Percentiles rank a stretch among this genome's conserved stretches.
Conservation (phyloP, 2,329 filamentous ascomycete genomes). For the Xylariaceae sp. region DNA sequence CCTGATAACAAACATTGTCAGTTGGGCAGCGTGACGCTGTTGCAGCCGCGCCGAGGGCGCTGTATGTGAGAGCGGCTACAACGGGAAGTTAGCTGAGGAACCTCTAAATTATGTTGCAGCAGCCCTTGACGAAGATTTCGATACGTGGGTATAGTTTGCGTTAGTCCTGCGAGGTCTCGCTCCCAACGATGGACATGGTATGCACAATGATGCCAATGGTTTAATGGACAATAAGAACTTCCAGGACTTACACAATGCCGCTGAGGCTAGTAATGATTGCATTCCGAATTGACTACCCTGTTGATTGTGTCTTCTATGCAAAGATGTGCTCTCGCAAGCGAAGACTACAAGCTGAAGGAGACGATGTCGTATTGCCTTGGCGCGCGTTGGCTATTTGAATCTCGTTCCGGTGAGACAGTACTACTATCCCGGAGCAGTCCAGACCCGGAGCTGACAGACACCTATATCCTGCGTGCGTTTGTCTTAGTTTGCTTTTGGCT, state of each 20-base stretch:
- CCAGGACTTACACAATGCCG: slow-evolving; percentile 25
- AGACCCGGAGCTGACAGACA: slow-evolving; percentile 2
- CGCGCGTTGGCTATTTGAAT: slow-evolving; percentile 1
- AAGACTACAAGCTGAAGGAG: neutral
- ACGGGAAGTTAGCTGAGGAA: slow-evolving; percentile 3
- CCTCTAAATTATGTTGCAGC: neutral
- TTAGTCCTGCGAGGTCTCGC: neutral
- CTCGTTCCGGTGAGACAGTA: neutral
- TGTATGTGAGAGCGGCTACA: slow-evolving; percentile 32
- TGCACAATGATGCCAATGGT: neutral
- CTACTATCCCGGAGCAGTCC: slow-evolving; percentile 2
- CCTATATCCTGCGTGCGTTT: slow-evolving; percentile 5
- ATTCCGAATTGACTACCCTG: slow-evolving; percentile 8
- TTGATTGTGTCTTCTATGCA: neutral
- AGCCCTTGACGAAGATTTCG: too few species aligned
- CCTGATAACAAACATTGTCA: slow-evolving; percentile 57
- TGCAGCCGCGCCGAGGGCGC: slow-evolving; percentile 34
- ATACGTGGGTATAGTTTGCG: neutral
- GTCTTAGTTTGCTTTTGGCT: slow-evolving; percentile 8
- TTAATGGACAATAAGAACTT: neutral
- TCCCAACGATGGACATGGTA: neutral
- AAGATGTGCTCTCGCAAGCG: neutral
- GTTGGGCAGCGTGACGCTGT: slow-evolving; percentile 50
- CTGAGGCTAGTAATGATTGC: slow-evolving; percentile 12
- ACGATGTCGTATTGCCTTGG: neutral